phyloP scores from a whole-genome alignment of 2,329 filamentous ascomycete species.

The Cercospora sp. region DNA sequence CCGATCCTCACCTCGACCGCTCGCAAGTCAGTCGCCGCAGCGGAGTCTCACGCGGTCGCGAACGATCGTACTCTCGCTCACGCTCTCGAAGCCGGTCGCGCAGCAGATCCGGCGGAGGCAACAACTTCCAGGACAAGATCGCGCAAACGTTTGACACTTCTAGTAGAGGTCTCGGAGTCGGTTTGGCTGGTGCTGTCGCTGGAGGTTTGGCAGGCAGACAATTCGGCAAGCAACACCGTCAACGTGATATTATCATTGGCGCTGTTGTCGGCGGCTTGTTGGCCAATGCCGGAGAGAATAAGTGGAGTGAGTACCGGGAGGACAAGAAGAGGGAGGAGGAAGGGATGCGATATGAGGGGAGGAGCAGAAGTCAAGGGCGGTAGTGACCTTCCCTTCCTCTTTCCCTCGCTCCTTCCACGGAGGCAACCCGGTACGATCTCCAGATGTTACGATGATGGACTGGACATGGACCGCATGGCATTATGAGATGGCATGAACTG shows the following conservation, averaged over 20 bases:
- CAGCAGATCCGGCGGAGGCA: constrained; percentile 13
- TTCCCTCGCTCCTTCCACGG: background rate
- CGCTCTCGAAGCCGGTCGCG: constrained; percentile 33
- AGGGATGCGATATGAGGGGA: constrained; percentile 25
- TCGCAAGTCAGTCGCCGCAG: constrained; percentile 25
- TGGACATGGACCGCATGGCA: background rate
- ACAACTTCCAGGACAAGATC: constrained; percentile 34
- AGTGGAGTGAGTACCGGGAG: constrained; percentile 34
- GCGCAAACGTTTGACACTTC: constrained; percentile 40
- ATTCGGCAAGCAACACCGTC: constrained; percentile 36
- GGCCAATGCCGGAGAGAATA: constrained; percentile 39
- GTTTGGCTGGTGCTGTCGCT: constrained; percentile 39
- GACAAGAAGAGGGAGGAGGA: constrained; percentile 32
- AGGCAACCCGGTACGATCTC: background rate
- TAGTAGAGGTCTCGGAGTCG: constrained; percentile 36
- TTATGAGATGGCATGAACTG: background rate
- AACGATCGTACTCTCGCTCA: constrained; percentile 29
- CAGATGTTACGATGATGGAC: background rate
- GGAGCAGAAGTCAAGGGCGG: constrained; percentile 28
- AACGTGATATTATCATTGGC: constrained; percentile 39
- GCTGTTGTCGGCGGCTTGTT: constrained; percentile 40
- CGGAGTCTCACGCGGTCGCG: constrained; percentile 20
- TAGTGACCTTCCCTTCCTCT: constrained; percentile 9
- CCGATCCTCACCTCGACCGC: constrained; percentile 30
- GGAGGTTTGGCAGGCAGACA: constrained; percentile 39